Conservation (phyloP, 305 asterid species). For the Lippia alba region DNA sequence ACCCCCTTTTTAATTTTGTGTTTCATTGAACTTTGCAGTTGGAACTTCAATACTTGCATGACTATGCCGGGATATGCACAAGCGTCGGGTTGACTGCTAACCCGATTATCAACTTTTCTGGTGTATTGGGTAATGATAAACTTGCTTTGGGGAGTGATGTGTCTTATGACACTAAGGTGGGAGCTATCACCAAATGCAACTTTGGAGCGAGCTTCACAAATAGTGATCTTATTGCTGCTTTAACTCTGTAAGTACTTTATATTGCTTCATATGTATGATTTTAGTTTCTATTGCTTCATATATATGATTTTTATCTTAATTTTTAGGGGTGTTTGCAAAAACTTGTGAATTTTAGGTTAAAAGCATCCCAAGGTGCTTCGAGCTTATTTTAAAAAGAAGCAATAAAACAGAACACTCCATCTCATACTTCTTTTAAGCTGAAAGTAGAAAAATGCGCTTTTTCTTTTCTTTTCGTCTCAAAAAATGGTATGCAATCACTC, state of each 20-base stretch:
- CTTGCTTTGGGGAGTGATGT: constrained; percentile 53
- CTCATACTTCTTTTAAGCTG: no score
- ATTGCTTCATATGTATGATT: not conserved
- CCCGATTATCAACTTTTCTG: constrained; percentile 53
- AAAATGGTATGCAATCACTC: no score
- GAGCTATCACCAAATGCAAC: constrained; percentile 52
- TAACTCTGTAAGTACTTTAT: constrained; percentile 48
- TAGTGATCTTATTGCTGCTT: constrained; percentile 56
- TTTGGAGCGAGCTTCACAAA: constrained; percentile 56
- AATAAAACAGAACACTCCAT: no score
- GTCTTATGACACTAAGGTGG: constrained; percentile 58
- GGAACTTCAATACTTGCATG: constrained; percentile 58
- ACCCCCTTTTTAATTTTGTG: constrained; percentile 8
- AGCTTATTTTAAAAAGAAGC: no score
- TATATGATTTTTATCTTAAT: not conserved
- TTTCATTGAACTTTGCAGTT: constrained; percentile 40
- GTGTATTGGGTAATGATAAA: constrained; percentile 46
- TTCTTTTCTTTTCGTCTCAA: no score
- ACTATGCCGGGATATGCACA: constrained; percentile 49
- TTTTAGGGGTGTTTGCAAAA: no score
- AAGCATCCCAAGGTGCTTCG: no score
- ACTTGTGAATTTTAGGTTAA: no score
- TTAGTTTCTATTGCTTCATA: not conserved
- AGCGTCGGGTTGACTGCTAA: constrained; percentile 54
- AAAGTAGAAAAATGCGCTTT: no score